Percentiles rank a stretch among this genome's conserved stretches.
phyloP scores from a whole-genome alignment of 495 filamentous ascomycete genomes.

The Podospora pseudoanserina region DNA sequence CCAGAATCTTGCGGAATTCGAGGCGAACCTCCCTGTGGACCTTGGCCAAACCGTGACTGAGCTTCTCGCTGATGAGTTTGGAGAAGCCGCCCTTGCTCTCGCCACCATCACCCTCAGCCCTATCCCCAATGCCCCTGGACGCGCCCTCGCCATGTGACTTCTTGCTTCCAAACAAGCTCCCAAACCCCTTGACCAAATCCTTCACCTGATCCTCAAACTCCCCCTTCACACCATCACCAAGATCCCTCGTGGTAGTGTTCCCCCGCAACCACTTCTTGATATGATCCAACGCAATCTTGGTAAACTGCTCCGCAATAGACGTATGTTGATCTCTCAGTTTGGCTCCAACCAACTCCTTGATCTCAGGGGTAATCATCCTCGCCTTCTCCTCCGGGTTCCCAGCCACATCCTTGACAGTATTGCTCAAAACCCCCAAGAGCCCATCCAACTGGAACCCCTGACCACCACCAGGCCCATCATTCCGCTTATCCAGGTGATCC shows the following conservation, averaged over 20 bases:
- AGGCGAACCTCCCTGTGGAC: constrained; percentile 36
- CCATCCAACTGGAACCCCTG: constrained; percentile 32
- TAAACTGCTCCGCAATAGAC: constrained; percentile 36
- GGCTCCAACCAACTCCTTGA: constrained; percentile 31
- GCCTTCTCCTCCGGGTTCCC: constrained; percentile 36
- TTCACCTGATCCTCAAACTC: constrained; percentile 39
- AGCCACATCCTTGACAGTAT: constrained; percentile 32
- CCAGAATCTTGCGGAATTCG: constrained; percentile 37
- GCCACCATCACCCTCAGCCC: constrained; percentile 15
- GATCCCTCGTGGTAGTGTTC: constrained; percentile 33
- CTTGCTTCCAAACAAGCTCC: constrained; percentile 32
- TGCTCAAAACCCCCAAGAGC: constrained; percentile 32
- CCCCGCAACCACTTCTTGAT: constrained; percentile 37
- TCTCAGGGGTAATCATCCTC: constrained; percentile 35
- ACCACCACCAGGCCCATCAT: constrained; percentile 14
- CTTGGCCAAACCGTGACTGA: constrained; percentile 32
- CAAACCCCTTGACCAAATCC: constrained; percentile 35
- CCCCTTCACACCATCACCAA: constrained; percentile 35
- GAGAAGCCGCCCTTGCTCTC: constrained; percentile 28
- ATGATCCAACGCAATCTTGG: constrained; percentile 34
- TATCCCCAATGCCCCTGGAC: constrained; percentile 24
- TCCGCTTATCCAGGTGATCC: constrained; percentile 25
- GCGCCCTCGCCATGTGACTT: constrained; percentile 18
- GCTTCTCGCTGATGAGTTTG: constrained; percentile 37
- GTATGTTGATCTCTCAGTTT: constrained; percentile 32